Evolutionary conservation across 768 basidiomycete species (phyloP), one percentile per base, ranked within the genome.

Genomic region (Lactarius akahatsu): DNA sequence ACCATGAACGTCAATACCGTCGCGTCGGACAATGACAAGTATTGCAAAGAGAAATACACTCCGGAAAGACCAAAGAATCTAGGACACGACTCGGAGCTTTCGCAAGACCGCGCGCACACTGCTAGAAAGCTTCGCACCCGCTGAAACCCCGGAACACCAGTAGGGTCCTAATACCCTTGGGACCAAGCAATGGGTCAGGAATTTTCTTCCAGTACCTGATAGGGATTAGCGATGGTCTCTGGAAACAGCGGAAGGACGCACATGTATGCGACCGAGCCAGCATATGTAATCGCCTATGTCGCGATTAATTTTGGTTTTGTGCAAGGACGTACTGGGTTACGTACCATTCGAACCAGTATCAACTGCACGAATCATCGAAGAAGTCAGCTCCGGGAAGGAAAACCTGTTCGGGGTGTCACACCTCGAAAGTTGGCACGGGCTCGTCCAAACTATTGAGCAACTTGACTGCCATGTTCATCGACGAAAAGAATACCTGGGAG

Each of bases 381-480:
- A n/a, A n/a, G 45, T 47, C 45, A 47, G 45, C 45, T 23, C n/a
- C 3, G 4, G 45, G 10, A 9, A 16, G n/a, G n/a, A n/a, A 50
- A 23, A 23, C 1, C 11, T 23, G 23, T 23, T 23, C 11, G n/a
- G 11, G 11, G n/a, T 50, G 23, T 23, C 47, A 23, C 11, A 50
- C 47, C 47, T 50, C 47, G 47, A 50, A 23, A 23, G 47, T 50
- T 50, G 47, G 47, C 47, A 50, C 47, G 23, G 47, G 47, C 47
- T 50, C 47, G 23, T 50, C 47, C n/a, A 50, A 23, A 50, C 47
- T 23, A 23, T 50, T 50, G 23, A 50, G 47, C 47, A 50, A n/a
- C 4, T 50, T 50, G 47, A 50, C 47, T 13, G 47, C 10, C n/a
- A 23, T 11, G 10, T n/a, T 50, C 47, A 50, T 50, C 23, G 11